phyloP scores from a whole-genome alignment of 2,329 filamentous ascomycete genomes.

The Botrytis tulipae region DNA sequence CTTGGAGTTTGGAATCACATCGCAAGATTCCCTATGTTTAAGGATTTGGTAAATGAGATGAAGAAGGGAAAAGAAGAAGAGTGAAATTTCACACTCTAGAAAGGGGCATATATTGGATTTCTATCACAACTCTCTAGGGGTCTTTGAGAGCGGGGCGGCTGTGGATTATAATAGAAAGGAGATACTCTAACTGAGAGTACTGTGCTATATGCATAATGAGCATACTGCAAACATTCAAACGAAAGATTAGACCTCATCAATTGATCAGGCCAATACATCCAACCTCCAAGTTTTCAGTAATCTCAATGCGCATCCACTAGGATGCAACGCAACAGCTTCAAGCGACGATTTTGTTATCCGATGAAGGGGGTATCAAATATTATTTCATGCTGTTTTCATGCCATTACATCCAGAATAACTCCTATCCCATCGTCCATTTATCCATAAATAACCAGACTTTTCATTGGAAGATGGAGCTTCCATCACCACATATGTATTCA shows the following conservation, averaged over 20 bases:
- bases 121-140: background rate
- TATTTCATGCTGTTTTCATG: background rate
- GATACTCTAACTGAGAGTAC: background rate
- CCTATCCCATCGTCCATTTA: background rate
- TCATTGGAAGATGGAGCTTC: background rate
- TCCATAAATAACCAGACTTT: background rate
- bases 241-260: background rate
- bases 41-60: background rate
- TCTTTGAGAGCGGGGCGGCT: too few species aligned
- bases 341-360: background rate
- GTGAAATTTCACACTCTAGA: background rate
- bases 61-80: too few species aligned
- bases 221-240: background rate
- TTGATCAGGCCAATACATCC: background rate
- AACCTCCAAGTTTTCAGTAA: background rate
- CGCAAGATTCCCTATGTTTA: background rate
- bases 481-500: background rate
- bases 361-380: background rate
- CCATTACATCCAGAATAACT: background rate
- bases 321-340: background rate
- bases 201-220: background rate
- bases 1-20: background rate
- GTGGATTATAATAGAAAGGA: background rate
- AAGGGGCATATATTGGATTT: background rate
- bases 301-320: background rate